Base-by-base conservation (phyloP, 805 yeast species). In the Schwanniomyces yamadae region DNA sequence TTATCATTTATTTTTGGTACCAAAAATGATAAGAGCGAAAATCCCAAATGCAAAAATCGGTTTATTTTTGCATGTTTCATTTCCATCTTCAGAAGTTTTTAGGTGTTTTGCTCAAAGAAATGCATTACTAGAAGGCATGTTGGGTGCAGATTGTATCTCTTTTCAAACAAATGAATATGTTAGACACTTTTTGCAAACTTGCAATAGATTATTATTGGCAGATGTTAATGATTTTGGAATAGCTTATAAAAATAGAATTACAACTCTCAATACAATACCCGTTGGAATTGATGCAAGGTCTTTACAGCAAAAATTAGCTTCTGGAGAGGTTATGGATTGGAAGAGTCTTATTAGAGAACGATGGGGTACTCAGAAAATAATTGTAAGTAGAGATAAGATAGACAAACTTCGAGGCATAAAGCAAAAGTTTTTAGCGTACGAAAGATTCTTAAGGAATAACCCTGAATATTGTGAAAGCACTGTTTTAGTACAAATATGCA, bases 81-180 rank as follows among this genome's bases (percentile, higher is more conserved):
- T 91, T 66, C 99, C 99, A 6, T 85, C 96, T 3, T 80, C 91
- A 39, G 99, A 91, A 58, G 96, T 91, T 3, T 93, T 90, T 63
- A 73, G 98, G 45, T 90, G 97, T 51, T 75, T 91, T 42, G 96
- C 98, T 1, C 93, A 88, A 50, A 74, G 99, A 50, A 80, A 78
- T 33, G 75, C 75, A 9, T 70, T 93, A 10, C 66, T 93, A 11
- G 71, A 75, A 41, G 99, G 99, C 14, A 71, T 91, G 63, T 66
- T 93, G 20, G 98, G 96, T 9, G 89, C 98, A 1, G 88, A 87
- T 54, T 78, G 84, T 39, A 75, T 93, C 30, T 80, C 90, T 2
- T 90, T 93, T 66, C 99, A 93, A 59, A 90, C 91, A 8, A 81
- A 81, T 19, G 99, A 93, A 59, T 91, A 90, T 49, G 95, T 89